These are phyloP conservation scores for Diplodia intermedia DNA, from an alignment of 2,329 filamentous ascomycete species.

Conservation along the genomic window DNA sequence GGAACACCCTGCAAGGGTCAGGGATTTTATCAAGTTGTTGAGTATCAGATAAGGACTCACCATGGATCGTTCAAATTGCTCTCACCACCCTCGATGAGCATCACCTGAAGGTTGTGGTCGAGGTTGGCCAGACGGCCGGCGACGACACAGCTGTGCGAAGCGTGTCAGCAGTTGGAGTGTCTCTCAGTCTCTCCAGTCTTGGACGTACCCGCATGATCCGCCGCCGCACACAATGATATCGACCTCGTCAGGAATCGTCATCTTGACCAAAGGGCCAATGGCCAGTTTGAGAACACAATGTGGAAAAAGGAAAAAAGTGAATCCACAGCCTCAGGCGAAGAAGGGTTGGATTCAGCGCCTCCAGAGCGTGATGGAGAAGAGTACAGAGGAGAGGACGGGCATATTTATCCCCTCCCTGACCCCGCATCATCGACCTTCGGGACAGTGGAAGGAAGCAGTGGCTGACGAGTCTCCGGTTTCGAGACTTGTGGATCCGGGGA, in stretches of 20 bases:
- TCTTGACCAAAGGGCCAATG: conserved; percentile 41
- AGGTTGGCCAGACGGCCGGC: conserved; percentile 71
- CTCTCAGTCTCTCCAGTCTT: neutral
- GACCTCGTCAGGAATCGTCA: conserved; percentile 76
- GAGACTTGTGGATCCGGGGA: conserved; percentile 21
- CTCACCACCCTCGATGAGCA: conserved; percentile 75
- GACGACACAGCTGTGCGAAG: conserved; percentile 52
- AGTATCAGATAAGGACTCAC: conserved; percentile 38
- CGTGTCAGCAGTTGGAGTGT: neutral
- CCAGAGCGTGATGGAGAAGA: neutral
- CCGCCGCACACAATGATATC: conserved; percentile 82
- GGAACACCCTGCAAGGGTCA: conserved; percentile 65
- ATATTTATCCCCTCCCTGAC: conserved; percentile 29
- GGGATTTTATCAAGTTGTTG: neutral
- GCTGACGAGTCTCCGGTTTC: conserved; percentile 32
- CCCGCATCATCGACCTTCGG: conserved; percentile 32
- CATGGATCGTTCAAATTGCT: conserved; percentile 79
- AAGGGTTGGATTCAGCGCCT: conserved; percentile 14
- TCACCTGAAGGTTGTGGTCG: conserved; percentile 74
- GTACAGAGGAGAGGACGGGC: neutral
- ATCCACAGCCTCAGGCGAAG: conserved; percentile 16
- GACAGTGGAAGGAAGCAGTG: conserved; percentile 32
- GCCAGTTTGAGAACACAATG: neutral
- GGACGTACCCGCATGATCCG: conserved; percentile 67
- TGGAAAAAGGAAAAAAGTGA: neutral